Evolutionary conservation across 257 asterid genomes (phyloP), one percentile per base, ranked within the genome.

Genomic region (Orobanche coerulescens): DNA sequence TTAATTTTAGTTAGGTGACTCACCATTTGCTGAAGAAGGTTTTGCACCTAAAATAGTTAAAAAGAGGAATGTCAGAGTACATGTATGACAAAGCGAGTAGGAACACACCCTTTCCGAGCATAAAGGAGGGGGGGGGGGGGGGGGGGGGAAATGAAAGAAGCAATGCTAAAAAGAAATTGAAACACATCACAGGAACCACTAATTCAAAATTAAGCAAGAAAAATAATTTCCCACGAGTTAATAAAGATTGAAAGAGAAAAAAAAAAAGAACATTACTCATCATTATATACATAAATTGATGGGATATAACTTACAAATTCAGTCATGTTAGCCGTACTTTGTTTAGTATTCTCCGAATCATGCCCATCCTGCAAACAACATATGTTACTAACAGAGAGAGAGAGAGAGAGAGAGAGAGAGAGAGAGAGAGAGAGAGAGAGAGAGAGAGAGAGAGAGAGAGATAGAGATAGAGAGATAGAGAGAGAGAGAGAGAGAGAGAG

Each of bases 11-110:
- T 28, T 61, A n/a, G n/a, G n/a, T n/a, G n/a, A 70, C 87, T 71
- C 70, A 83, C 95, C 96, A 88, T 88, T 81, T 88, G 95, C 69
- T 81, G 90, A 49, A 83, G 90, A 59, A 88, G 87, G 68, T 80
- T 88, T 78, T 88, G 90, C 7, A 88, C 95, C 96, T 88, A 9
- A 79, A n/a, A 70, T 6, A 58, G 68, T 25, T 46, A n/a, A 51
- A 68, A 64, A 48, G 18, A 65, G 16, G 48, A 49, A 33, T 23
- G 70, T 74, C 39, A 77, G 78, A 50, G 36, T 6, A 28, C 61
- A 48, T 10, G 47, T 26, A 50, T 13, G 15, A 59, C 39, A 54
- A 7, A 42, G 18, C 2, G 23, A 46, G 25, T 22, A 39, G 26
- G 42, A 9, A 39, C 57, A 37, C 33, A 23, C 61, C 0, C 13